Percentiles rank a stretch among this genome's conserved stretches.
Conservation (phyloP, 352 stramenopile species). For the Pythium sp. region DNA sequence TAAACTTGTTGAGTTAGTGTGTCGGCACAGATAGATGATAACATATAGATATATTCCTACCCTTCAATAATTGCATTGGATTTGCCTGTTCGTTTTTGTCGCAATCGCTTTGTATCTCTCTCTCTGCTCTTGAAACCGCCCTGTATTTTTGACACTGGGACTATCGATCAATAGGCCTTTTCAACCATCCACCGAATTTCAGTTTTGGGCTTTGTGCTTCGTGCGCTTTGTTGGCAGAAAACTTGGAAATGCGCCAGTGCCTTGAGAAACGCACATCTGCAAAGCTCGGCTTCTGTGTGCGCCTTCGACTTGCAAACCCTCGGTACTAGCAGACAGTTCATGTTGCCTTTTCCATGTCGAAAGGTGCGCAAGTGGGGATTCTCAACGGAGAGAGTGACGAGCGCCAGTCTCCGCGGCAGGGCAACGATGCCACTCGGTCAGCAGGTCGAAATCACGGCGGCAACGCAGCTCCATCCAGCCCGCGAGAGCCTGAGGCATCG, state of each 20-base stretch:
- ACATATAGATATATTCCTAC: constrained; percentile 9
- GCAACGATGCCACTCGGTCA: not conserved
- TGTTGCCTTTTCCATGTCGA: constrained; percentile 10
- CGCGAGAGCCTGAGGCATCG: not conserved
- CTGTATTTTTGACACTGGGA: not conserved
- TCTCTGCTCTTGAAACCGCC: not conserved
- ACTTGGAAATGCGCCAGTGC: not conserved
- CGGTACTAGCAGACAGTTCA: not conserved
- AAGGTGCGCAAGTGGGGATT: constrained; percentile 9
- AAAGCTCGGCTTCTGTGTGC: not conserved
- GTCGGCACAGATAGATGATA: not conserved
- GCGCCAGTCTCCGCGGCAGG: not conserved
- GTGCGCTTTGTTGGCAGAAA: not conserved
- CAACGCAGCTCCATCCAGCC: not conserved
- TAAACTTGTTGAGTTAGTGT: constrained; percentile 17
- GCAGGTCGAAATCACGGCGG: not conserved
- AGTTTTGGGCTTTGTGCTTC: not conserved
- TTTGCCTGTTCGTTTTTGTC: not conserved
- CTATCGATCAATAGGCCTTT: not conserved
- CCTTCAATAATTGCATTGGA: not conserved
- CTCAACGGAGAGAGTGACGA: constrained; percentile 5
- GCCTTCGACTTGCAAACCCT: not conserved
- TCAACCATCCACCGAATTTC: not conserved
- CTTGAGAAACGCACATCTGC: not conserved
- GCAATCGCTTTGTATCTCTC: not conserved